Evolutionary conservation across 768 basidiomycete genomes (phyloP).

Genomic region (Dioszegia hungarica): DNA sequence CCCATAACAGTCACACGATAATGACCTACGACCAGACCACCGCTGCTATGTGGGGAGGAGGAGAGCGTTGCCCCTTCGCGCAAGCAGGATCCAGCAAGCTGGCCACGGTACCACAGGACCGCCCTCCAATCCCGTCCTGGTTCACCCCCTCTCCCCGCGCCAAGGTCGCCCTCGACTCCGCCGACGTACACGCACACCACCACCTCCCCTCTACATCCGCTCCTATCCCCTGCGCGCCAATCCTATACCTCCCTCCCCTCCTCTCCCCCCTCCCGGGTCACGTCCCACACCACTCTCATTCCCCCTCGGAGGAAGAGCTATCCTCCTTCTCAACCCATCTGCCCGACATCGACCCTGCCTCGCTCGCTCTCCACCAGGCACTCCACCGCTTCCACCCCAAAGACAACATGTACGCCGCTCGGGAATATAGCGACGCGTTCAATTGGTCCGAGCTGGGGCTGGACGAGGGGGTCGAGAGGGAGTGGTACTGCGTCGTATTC

Average conservation of each 20-base stretch:
- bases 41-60: not conserved
- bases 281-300: constrained; percentile 3
- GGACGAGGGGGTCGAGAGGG: constrained; percentile 15
- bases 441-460: constrained; percentile 60
- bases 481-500: constrained; percentile 78
- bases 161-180: not conserved
- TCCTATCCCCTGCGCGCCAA: constrained; percentile 30
- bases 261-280: constrained; percentile 60
- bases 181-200: constrained; percentile 23
- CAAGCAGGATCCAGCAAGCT: not conserved
- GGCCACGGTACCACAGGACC: not conserved
- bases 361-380: constrained; percentile 77
- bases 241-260: constrained; percentile 79
- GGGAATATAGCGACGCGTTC: constrained; percentile 71
- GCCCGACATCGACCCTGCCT: constrained; percentile 78
- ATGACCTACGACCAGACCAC: not conserved
- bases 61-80: constrained; percentile 1
- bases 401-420: constrained; percentile 59
- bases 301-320: constrained; percentile 7
- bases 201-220: constrained; percentile 19
- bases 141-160: not conserved
- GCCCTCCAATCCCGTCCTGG: not conserved
- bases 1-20: not conserved
- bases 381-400: constrained; percentile 68
- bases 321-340: constrained; percentile 67